These are phyloP conservation scores for Westerdykella sp. DNA, from an alignment of 2,329 filamentous ascomycete species.

Conservation along the genomic window DNA sequence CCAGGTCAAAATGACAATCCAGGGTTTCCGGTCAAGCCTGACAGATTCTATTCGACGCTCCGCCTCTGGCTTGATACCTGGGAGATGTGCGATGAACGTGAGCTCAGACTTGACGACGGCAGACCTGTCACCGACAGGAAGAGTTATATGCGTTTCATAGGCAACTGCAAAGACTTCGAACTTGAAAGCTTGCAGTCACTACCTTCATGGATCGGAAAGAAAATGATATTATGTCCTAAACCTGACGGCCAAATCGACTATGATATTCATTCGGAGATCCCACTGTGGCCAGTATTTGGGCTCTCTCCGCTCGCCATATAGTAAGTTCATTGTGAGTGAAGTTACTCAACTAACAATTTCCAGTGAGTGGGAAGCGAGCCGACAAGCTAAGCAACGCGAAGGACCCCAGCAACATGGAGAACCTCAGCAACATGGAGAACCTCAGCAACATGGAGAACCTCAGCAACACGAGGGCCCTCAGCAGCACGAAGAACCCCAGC, in stretches of 20 bases:
- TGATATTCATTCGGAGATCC: background rate
- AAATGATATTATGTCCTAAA: background rate
- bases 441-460: too few relatives aligned
- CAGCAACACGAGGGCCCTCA: background rate
- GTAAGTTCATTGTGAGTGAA: background rate
- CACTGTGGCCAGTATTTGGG: background rate
- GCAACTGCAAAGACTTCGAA: background rate
- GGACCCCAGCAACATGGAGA: too few relatives aligned
- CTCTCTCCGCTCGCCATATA: background rate
- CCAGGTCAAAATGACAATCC: too few relatives aligned
- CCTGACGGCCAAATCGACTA: background rate
- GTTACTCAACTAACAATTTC: too few relatives aligned
- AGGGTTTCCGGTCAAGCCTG: too few relatives aligned
- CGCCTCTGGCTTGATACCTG: too few relatives aligned
- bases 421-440: too few relatives aligned
- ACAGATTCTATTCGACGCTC: too few relatives aligned
- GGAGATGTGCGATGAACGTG: too few relatives aligned
- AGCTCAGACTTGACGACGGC: too few relatives aligned
- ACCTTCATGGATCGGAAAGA: background rate
- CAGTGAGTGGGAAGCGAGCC: too few relatives aligned
- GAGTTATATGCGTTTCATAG: background rate
- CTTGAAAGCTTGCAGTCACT: background rate
- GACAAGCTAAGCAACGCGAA: too few relatives aligned
- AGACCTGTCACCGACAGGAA: background rate
- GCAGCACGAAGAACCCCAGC: background rate